Percentiles rank a stretch among this genome's conserved stretches.
Conservation (phyloP, 1,284 basidiomycete species). For the Retiboletus flavoniger region DNA sequence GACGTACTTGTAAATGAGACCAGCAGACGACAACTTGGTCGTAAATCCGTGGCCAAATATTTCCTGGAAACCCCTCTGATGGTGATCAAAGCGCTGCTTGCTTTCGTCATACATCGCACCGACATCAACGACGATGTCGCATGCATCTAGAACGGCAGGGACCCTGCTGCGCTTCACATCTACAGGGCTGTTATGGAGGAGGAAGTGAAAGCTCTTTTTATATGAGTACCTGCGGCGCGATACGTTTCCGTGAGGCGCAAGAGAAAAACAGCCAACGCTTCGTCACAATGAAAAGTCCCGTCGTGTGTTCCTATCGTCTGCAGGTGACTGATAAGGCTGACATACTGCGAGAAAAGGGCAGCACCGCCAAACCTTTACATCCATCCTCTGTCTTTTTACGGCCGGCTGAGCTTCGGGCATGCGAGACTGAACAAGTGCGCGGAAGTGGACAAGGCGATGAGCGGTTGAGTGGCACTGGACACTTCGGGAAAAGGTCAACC, state of each 20-base stretch:
- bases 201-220: background rate
- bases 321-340: background rate
- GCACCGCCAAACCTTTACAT: slow-evolving; percentile 37
- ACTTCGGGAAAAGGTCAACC: background rate
- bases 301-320: slow-evolving; percentile 90
- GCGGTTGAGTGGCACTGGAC: background rate
- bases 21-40: slow-evolving; percentile 93
- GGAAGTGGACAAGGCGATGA: slow-evolving; percentile 8
- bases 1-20: slow-evolving; percentile 88
- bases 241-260: slow-evolving; percentile 79
- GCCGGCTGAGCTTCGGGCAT: slow-evolving; percentile 39
- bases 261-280: slow-evolving; percentile 91
- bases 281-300: slow-evolving; percentile 96
- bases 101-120: slow-evolving; percentile 88
- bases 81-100: slow-evolving; percentile 88
- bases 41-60: slow-evolving; percentile 83
- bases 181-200: slow-evolving; percentile 12
- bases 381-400: slow-evolving; percentile 52
- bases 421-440: background rate
- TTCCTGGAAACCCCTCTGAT: slow-evolving; percentile 92
- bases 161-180: slow-evolving; percentile 83
- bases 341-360: background rate
- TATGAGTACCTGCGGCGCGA: slow-evolving; percentile 64
- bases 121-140: slow-evolving; percentile 97
- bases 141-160: slow-evolving; percentile 73